Evolutionary conservation across 306 rosid species (phyloP).

Genomic region (Rosa lucieae): DNA sequence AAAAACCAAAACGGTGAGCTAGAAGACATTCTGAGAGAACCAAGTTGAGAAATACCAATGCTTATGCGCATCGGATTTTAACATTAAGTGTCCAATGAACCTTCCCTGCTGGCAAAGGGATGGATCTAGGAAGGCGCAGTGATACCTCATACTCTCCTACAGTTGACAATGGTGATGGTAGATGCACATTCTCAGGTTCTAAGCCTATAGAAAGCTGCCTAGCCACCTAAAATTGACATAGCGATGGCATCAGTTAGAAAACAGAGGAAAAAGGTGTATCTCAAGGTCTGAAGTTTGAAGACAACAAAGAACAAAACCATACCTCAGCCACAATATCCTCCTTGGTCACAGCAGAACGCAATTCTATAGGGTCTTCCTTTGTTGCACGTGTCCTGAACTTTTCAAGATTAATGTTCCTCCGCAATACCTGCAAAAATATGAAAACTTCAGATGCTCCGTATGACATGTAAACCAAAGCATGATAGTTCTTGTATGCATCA

Average conservation of each 20-base stretch:
- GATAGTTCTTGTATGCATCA: not conserved
- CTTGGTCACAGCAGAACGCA: constrained; percentile 57
- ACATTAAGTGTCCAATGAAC: constrained; percentile 72
- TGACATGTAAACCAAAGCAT: not conserved
- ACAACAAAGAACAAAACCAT: constrained; percentile 24
- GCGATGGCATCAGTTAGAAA: constrained; percentile 1
- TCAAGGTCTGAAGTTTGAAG: not conserved
- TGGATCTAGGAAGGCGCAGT: constrained; percentile 76
- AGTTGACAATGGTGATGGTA: constrained; percentile 52
- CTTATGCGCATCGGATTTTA: constrained; percentile 63
- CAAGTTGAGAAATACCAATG: not conserved
- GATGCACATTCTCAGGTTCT: constrained; percentile 54
- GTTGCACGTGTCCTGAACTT: constrained; percentile 53
- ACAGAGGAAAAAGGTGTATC: not conserved
- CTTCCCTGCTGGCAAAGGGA: constrained; percentile 77
- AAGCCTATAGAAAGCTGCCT: constrained; percentile 70
- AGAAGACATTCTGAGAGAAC: not conserved
- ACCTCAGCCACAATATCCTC: constrained; percentile 81
- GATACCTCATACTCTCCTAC: constrained; percentile 88
- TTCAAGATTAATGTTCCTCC: constrained; percentile 56
- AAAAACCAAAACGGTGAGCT: not conserved
- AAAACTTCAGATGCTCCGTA: not conserved
- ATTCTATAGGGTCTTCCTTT: constrained; percentile 76
- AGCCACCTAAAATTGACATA: constrained; percentile 59
- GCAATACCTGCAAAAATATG: constrained; percentile 54